Evolutionary conservation across 2,329 filamentous ascomycete genomes (phyloP), one percentile per base, ranked within the genome.

Genomic region (Westerdykella ornata): DNA sequence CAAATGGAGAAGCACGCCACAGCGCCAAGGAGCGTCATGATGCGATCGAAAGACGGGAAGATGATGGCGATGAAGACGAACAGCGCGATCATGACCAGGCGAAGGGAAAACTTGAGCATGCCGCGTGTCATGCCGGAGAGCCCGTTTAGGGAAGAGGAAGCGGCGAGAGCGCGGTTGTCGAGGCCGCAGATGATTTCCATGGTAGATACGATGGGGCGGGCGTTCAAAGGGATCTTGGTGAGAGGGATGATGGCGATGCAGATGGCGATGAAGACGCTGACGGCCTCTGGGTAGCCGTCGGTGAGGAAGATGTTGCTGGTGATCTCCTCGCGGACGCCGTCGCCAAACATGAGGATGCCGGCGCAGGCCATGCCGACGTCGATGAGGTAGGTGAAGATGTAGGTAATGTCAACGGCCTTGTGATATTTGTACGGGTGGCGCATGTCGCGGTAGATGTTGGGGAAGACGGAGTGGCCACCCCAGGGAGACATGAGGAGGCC

Each of bases 1-100:
- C 90, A 97, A 51, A 97, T 94, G 14, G 86, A 87, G 56, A 95
- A 95, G 68, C 90, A 96, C 13, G 95, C 76, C 3, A 88, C 84
- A 30, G 85, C 87, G 11, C 92, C 90, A 69, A 97, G 81, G 47
- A 95, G 82, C 3, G 85, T 85, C 82, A 94, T 94, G 59, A 95
- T 89, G 39, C 82, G 82, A 62, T 95, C 88, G 58, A 95, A 95
- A 0, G 80, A 78, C 0, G 89, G 88, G 57, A 84, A 78, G 2
- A 83, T 51, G 32, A 85, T 78, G 5, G 89, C 81, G 44, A 96
- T 84, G 37, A 78, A 59, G 22, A 96, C 76, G 54, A 96, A 86
- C 2, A 84, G 50, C n/a, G 85, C 52, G 13, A 88, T 76, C 12
- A 81, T 80, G 13, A 77, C 47, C 2, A 94, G 67, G 31, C 85